phyloP scores from a whole-genome alignment of 371 early-diverging fungal genomes.

The Apophysomyces sp. region DNA sequence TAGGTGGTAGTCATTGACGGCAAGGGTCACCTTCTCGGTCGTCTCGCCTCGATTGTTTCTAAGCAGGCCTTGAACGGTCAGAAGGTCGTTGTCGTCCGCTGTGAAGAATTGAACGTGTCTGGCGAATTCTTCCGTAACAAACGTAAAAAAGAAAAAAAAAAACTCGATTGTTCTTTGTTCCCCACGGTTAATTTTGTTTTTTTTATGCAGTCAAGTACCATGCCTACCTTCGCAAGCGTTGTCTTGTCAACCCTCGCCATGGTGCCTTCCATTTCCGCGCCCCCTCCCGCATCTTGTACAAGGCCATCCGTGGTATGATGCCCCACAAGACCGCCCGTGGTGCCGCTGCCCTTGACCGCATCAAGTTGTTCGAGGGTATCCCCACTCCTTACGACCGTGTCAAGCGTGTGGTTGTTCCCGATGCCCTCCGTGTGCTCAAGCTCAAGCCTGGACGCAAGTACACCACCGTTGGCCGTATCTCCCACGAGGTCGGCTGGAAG shows the following conservation, averaged over 20 bases:
- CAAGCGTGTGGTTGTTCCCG: slow-evolving; percentile 96
- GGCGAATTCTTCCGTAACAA: slow-evolving; percentile 99
- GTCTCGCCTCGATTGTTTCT: slow-evolving; percentile 97
- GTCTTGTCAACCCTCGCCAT: slow-evolving; percentile 95
- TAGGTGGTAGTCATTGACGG: slow-evolving; percentile 98
- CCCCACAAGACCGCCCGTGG: slow-evolving; percentile 99
- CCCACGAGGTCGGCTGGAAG: slow-evolving; percentile 99
- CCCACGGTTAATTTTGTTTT: no score
- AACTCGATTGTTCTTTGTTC: no score
- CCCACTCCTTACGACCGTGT: slow-evolving; percentile 96
- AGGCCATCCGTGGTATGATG: slow-evolving; percentile 98
- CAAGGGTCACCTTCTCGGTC: slow-evolving; percentile 99
- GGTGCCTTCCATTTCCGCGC: slow-evolving; percentile 99
- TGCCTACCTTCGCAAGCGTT: slow-evolving; percentile 98
- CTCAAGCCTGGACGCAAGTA: slow-evolving; percentile 96
- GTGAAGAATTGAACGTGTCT: slow-evolving; percentile 97
- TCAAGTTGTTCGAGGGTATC: slow-evolving; percentile 98
- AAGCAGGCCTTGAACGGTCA: slow-evolving; percentile 98
- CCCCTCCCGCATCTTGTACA: slow-evolving; percentile 97
- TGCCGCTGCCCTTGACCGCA: slow-evolving; percentile 92
- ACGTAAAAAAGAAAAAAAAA: no score
- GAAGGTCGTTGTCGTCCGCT: slow-evolving; percentile 95
- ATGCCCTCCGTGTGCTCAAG: slow-evolving; percentile 94
- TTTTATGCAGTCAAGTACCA: slow-evolving; percentile 96
- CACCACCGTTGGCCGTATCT: slow-evolving; percentile 91